These are phyloP conservation scores for Mallotus repandus DNA, from an alignment of 441 rosid species.

Conservation along the genomic window DNA sequence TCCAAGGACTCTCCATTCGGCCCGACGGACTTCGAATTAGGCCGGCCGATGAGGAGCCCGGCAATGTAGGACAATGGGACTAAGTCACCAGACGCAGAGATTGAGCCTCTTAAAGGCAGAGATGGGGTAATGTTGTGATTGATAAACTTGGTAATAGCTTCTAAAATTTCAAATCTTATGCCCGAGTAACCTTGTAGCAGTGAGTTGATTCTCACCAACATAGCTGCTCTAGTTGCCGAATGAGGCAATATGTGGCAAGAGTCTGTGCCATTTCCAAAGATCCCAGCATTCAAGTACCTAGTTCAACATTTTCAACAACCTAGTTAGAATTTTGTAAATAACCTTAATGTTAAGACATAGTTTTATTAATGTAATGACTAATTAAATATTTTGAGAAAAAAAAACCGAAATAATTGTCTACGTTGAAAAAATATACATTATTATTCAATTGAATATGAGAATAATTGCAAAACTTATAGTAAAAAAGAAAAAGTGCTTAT, in stretches of 20 bases:
- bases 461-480: no score
- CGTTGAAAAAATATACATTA: no score
- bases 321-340: no score
- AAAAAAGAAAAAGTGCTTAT: no score
- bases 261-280: slow-evolving; percentile 51
- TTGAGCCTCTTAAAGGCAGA: slow-evolving; percentile 59
- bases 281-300: slow-evolving; percentile 65
- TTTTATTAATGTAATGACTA: no score
- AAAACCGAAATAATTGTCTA: no score
- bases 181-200: slow-evolving; percentile 62
- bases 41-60: slow-evolving; percentile 52
- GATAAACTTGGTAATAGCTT: slow-evolving; percentile 51
- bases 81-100: slow-evolving; percentile 64
- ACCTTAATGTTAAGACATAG: no score
- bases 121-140: slow-evolving; percentile 59
- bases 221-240: slow-evolving; percentile 60
- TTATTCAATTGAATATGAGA: no score
- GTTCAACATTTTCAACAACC: neutral
- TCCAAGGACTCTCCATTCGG: slow-evolving; percentile 39
- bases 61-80: slow-evolving; percentile 61
- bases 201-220: slow-evolving; percentile 60
- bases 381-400: no score
- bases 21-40: slow-evolving; percentile 48
- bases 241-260: slow-evolving; percentile 51
- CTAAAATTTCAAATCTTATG: slow-evolving; percentile 58